phyloP scores from a whole-genome alignment of 2,329 filamentous ascomycete species.

The Microcyclospora pomicola region DNA sequence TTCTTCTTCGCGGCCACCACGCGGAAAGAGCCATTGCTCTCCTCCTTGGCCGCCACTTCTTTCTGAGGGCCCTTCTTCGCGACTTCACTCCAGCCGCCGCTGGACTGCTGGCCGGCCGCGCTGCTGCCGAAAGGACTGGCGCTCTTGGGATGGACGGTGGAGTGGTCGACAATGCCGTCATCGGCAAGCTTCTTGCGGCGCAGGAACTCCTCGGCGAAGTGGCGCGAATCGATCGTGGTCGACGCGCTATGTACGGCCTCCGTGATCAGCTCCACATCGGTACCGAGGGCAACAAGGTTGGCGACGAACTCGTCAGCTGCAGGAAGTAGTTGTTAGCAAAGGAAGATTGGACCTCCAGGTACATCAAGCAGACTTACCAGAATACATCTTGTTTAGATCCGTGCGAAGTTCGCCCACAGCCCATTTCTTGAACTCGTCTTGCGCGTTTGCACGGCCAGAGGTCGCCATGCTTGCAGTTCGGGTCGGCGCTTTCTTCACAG shows the following conservation, averaged over 20 bases:
- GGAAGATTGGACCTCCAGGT: constrained; percentile 44
- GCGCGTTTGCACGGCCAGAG: constrained; percentile 45
- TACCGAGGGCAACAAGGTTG: constrained; percentile 59
- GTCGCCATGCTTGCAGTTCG: constrained; percentile 38
- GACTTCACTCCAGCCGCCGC: constrained; percentile 86
- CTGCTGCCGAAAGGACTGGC: constrained; percentile 32
- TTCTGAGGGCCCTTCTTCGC: constrained; percentile 66
- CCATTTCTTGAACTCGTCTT: constrained; percentile 94
- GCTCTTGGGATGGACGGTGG: constrained; percentile 31
- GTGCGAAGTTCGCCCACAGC: constrained; percentile 63
- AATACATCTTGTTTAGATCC: constrained; percentile 54
- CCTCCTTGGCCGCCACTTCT: constrained; percentile 25
- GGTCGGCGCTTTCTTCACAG: constrained; percentile 26
- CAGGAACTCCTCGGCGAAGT: constrained; percentile 89
- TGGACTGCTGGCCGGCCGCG: constrained; percentile 25
- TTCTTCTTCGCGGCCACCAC: constrained; percentile 90
- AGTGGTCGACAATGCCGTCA: constrained; percentile 69
- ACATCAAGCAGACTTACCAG: constrained; percentile 60
- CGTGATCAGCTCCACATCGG: constrained; percentile 68
- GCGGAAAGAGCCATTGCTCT: constrained; percentile 58
- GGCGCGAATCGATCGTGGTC: constrained; percentile 78
- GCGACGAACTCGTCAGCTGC: constrained; percentile 69
- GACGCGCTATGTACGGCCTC: constrained; percentile 81
- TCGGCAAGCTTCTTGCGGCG: constrained; percentile 87
- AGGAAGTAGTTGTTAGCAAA: constrained; percentile 2